Evolutionary conservation across 2,329 filamentous ascomycete genomes (phyloP).

Genomic region (Fusarium annulatum): DNA sequence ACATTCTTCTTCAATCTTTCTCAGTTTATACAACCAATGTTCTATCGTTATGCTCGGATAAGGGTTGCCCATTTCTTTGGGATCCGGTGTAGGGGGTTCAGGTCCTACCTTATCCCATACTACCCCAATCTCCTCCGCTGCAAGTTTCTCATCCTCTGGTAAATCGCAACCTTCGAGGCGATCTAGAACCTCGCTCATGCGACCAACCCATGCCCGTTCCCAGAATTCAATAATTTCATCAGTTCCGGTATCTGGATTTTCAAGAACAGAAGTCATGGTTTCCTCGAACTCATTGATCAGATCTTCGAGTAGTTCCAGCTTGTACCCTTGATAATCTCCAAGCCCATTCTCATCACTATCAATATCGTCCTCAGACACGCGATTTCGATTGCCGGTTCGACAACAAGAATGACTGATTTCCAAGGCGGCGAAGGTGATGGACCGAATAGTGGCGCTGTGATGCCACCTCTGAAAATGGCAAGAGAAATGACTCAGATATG

Average conservation of each 20-base stretch:
- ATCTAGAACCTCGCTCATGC: rapidly evolving
- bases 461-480: rapidly evolving
- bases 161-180: not conserved
- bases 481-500: not conserved
- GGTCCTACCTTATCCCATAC: not conserved
- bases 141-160: not conserved
- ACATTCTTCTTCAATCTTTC: not conserved
- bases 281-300: not conserved
- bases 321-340: too few species aligned
- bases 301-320: not conserved
- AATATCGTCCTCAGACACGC: too few species aligned
- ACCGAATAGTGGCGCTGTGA: not conserved
- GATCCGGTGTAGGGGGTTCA: not conserved
- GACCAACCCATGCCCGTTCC: rapidly evolving
- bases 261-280: rapidly evolving
- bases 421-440: rapidly evolving
- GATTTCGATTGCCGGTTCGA: too few species aligned
- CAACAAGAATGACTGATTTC: not conserved
- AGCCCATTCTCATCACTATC: too few species aligned
- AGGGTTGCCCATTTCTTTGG: rapidly evolving
- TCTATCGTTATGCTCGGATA: too few species aligned
- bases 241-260: not conserved
- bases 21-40: not conserved
- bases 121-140: not conserved
- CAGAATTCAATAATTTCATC: not conserved